Evolutionary conservation across 345 rosid species (phyloP), one percentile per base, ranked within the genome.

Genomic region (Salix koriyanagi): DNA sequence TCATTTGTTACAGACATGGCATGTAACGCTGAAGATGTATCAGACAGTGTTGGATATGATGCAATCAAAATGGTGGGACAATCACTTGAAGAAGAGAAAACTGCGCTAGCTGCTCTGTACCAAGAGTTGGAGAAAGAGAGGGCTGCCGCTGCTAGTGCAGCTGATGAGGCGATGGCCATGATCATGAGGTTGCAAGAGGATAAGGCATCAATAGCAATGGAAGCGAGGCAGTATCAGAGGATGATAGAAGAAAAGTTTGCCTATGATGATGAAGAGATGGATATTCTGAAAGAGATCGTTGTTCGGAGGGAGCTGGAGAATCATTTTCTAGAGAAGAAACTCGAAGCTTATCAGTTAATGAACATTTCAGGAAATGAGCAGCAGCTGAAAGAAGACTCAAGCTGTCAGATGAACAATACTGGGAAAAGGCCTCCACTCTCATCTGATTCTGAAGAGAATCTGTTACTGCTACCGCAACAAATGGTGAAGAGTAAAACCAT

Each of bases 81-180:
- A 73, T 68, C 66, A 37, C 78, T 81, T 50, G 72, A 69, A 64
- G 80, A 74, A 41, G 76, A 81, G 61, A 77, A 73, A 54, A 46
- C 72, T 65, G 76, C 78, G 15, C 75, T 11, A 37, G 75, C 71
- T 50, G 61, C 71, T 66, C 81, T 81, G 62, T 73, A 69, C 74
- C 78, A 50, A 68, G 84, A 81, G 41, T 65, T 81, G 69, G 84
- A 81, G 80, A 70, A 77, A 70, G 84, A 77, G 81, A 77, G 84
- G 78, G 81, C 84, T 39, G 84, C 84, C 72, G 80, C 84, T 70
- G 81, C 84, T 15, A 67, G 72, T 62, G 84, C 84, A 3, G 84
- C 81, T 48, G 81, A 81, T 65, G 84, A 81, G 56, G 84, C 81
- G 66, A 72, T 81, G 80, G 84, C 84, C 64, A 81, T 81, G 84